Base-by-base conservation (phyloP, 2,329 filamentous ascomycete species). In the Aureobasidium sp. region DNA sequence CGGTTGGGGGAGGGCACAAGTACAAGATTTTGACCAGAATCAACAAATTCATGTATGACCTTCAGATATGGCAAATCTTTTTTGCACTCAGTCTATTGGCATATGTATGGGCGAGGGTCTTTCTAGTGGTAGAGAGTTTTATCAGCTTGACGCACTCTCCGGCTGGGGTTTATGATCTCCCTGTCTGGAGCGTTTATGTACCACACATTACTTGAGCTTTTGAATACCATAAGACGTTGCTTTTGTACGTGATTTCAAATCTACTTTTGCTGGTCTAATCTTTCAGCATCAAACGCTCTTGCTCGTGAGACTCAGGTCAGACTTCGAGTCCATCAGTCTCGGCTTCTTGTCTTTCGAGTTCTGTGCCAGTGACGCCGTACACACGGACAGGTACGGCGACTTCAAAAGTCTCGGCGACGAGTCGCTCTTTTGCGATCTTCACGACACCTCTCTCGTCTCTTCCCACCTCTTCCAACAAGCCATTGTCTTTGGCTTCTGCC, bases 401-500 rank as follows among this genome's bases (percentile, higher is more conserved):
- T 65, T 75, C 73, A 61, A 74, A 75, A 11, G 68, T 71, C 61
- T 75, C 73, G 5, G 70, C 71, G 58, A 65, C 37, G 48, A 75
- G 58, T 47, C 68, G 68, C 62, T 75, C 73, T 61, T 66, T 71
- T 20, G 72, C 73, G 45, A 72, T 70, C 37, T 69, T 61, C n/a
- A 65, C 69, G 3, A 66, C 67, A 0, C 73, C 73, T 53, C 73
- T 67, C 44, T 75, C 73, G 65, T 75, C 73, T 25, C 65, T 68
- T 5, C 66, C 69, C 17, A 75, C 63, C 61, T 73, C 69, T 63
- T 75, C 72, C 52, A 75, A 55, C 34, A 75, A 53, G 11, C 67
- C 67, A 20, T 67, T 65, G 3, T 56, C 87, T 68, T 84, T 82
- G 25, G 37, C 20, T 22, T 48, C 42, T 27, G 87, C 89, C 64